Conservation (phyloP, 2,329 filamentous ascomycete genomes). For the Pestalotiopsis sp. region DNA sequence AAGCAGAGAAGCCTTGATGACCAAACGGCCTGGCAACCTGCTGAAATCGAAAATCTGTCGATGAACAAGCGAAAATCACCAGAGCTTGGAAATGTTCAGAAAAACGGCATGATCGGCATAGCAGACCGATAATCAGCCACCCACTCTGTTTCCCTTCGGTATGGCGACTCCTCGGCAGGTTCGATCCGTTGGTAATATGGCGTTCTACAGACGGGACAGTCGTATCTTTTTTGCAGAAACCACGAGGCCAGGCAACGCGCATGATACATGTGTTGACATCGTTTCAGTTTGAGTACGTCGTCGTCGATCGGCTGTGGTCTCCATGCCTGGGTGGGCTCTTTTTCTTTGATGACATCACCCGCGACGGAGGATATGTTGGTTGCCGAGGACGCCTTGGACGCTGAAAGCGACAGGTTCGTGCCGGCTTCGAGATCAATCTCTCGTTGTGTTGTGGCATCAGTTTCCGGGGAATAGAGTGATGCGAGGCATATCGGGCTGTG, state of each 20-base stretch:
- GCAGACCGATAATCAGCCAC: constrained; percentile 2
- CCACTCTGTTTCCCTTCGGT: not conserved
- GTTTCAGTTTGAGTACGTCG: constrained; percentile 39
- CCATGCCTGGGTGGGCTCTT: constrained; percentile 5
- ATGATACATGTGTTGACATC: constrained; percentile 43
- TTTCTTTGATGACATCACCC: not conserved
- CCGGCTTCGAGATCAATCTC: constrained; percentile 21
- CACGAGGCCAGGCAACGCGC: constrained; percentile 41
- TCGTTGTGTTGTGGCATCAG: constrained; percentile 6
- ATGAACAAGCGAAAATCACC: constrained; percentile 16
- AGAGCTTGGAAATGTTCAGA: not conserved
- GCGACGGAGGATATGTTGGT: constrained; percentile 10
- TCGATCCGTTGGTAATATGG: constrained; percentile 32
- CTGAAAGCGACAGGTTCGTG: not conserved
- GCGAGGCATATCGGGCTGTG: constrained; percentile 30
- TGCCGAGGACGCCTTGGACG: constrained; percentile 12
- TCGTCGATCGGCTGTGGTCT: constrained; percentile 23
- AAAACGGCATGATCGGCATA: constrained; percentile 20
- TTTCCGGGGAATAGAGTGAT: constrained; percentile 20
- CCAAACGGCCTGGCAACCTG: not conserved
- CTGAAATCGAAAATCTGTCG: not conserved
- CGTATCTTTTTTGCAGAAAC: constrained; percentile 38
- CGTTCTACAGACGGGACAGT: constrained; percentile 42
- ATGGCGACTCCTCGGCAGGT: not conserved
- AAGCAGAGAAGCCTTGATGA: not conserved